phyloP scores from a whole-genome alignment of 148 eudicot genomes.

The Rhododendron molle region DNA sequence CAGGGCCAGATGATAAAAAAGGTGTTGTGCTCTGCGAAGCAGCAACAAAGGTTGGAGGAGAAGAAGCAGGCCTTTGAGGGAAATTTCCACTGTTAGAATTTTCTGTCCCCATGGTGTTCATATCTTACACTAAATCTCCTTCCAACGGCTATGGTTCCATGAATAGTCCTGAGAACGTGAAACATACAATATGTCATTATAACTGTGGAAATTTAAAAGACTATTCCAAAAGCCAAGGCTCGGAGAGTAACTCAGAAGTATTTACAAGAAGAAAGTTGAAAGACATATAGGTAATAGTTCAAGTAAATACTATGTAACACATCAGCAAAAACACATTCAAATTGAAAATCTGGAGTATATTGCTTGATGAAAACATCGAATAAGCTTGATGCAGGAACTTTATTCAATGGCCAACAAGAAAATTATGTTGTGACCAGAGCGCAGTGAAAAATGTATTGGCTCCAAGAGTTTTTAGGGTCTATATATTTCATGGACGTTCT shows the following conservation, averaged over 20 bases:
- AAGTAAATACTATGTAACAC: neutral
- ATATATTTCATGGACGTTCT: neutral
- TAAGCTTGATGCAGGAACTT: neutral
- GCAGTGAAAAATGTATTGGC: neutral
- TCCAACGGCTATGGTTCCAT: neutral
- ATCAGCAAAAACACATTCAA: neutral
- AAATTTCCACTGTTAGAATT: slow-evolving; percentile 50
- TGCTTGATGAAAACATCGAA: neutral
- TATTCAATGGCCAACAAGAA: neutral
- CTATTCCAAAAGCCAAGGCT: neutral
- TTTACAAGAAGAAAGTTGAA: neutral
- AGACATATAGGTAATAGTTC: neutral
- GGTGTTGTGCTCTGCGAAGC: slow-evolving; percentile 56
- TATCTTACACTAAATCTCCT: neutral
- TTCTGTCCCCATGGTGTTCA: slow-evolving; percentile 65
- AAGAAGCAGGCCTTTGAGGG: slow-evolving; percentile 42
- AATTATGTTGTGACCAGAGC: neutral
- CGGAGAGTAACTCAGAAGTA: slow-evolving; percentile 3
- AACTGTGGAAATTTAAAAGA: neutral
- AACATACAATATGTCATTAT: neutral
- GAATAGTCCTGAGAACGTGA: neutral
- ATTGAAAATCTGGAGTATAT: neutral
- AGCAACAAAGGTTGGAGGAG: slow-evolving; percentile 54
- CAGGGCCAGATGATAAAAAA: slow-evolving; percentile 56
- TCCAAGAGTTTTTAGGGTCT: neutral